A percentile compares a stretch with the other conserved stretches of the same genome.
These are phyloP conservation scores for Ustilago sp. DNA, from an alignment of 1,284 basidiomycete genomes.

Conservation along the genomic window DNA sequence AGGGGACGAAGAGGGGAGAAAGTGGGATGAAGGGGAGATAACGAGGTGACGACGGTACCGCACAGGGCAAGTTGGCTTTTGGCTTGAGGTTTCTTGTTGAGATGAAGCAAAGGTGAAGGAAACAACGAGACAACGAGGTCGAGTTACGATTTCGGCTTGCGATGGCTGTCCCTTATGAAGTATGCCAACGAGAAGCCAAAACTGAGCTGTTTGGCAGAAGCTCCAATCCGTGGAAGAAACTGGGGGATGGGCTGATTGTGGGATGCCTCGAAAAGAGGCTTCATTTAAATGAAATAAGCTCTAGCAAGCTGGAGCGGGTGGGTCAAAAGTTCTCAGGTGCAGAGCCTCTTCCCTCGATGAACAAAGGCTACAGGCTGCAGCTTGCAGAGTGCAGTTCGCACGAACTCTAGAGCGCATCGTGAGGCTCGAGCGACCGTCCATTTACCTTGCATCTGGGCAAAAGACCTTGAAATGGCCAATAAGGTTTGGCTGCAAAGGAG, in stretches of 20 bases:
- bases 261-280: constrained; percentile 12
- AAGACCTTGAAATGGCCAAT: constrained; percentile 1
- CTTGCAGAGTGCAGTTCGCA: background rate
- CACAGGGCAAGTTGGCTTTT: constrained; percentile 15
- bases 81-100: constrained; percentile 1
- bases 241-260: constrained; percentile 6
- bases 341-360: constrained; percentile 10
- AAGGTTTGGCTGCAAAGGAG: constrained; percentile 8
- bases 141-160: constrained; percentile 16
- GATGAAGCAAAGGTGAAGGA: constrained; percentile 1
- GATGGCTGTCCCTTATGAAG: constrained; percentile 19
- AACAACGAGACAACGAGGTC: constrained; percentile 4
- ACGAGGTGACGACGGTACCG: constrained; percentile 15
- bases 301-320: constrained; percentile 2
- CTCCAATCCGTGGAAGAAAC: constrained; percentile 30
- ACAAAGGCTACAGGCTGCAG: constrained; percentile 7
- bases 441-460: background rate
- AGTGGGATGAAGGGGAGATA: constrained; percentile 16
- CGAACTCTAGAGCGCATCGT: constrained; percentile 11
- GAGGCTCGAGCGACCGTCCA: constrained; percentile 20
- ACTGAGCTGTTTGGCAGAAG: background rate
- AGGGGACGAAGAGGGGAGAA: background rate
- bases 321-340: constrained; percentile 8
- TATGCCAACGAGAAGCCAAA: constrained; percentile 8
- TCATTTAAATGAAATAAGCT: constrained; percentile 38